Evolutionary conservation across 2,329 filamentous ascomycete species (phyloP).

Genomic region (Diaporthe sp.): DNA sequence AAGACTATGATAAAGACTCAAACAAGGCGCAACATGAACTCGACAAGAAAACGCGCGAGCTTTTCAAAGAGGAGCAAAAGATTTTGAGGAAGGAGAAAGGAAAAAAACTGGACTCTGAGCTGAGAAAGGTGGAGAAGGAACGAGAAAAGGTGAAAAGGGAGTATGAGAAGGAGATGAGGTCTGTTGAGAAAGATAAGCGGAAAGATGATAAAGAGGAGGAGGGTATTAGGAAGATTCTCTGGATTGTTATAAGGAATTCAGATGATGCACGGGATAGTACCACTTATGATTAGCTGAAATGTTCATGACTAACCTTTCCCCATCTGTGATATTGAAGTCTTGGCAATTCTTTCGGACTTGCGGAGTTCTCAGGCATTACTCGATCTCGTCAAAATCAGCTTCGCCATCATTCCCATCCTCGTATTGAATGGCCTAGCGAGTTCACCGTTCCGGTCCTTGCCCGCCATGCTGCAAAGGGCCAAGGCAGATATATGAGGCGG

Average conservation of each 20-base stretch:
- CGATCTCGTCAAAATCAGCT: too few species aligned
- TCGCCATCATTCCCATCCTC: too few species aligned
- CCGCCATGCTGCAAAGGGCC: too few species aligned
- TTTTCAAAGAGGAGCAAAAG: not conserved
- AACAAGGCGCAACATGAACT: not conserved
- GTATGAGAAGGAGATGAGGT: not conserved
- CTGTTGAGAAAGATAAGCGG: not conserved
- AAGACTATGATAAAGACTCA: not conserved
- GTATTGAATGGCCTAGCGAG: too few species aligned
- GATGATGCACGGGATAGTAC: not conserved
- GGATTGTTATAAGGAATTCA: not conserved
- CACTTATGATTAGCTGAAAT: not conserved
- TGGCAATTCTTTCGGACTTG: too few species aligned
- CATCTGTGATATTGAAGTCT: too few species aligned
- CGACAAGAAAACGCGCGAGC: not conserved
- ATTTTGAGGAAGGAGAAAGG: not conserved
- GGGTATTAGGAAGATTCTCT: not conserved
- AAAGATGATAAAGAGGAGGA: not conserved
- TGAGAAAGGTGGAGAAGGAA: slow-evolving; percentile 7
- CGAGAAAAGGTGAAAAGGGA: not conserved
- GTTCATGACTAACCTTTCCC: too few species aligned
- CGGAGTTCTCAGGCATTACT: too few species aligned
- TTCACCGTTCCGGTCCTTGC: too few species aligned
- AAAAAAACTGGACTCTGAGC: not conserved
- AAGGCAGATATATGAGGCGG: too few species aligned